Evolutionary conservation across 257 asterid species (phyloP), one percentile per base, ranked within the genome.

Genomic region (Nicotiana undulata): DNA sequence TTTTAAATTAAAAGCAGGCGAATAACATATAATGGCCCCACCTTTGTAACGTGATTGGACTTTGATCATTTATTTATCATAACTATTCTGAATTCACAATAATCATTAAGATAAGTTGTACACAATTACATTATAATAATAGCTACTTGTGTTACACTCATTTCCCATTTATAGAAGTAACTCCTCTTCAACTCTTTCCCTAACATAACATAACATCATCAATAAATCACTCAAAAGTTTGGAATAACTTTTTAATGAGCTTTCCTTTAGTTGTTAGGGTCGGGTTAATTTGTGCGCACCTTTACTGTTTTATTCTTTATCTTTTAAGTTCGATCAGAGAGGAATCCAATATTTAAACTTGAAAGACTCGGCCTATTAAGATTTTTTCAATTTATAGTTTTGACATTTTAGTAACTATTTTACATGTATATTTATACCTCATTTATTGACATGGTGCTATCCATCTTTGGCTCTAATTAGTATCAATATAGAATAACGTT

Each of bases 31-130:
- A 26, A 26, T 26, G 28, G 81, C 70, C 77, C 55, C 56, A 40
- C 77, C 63, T 31, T 77, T n/a, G 46, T 52, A 63, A 66, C 63
- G 26, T 84, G 34, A 77, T 84, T 58, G 51, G 65, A 63, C 51
- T 32, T 32, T 52, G 46, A 74, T 58, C 65, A 56, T 59, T 34
- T 77, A 77, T 56, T 59, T 77, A 22, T 59, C 68, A 63, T 63
- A 60, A 1, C 28, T 12, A 63, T 11, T 63, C 72, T 12, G 6
- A 24, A 31, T n/a, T 11, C 12, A 32, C 9, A 26, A 67, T 70
- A n/a, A 70, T 44, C 20, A 13, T 74, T 49, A 24, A 7, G 17
- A 74, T 74, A 49, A 60, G 16, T 44, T 46, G 20, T 22, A 44
- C n/a, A 70, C 20, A 5, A 20, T 70, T 70, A 22, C 12, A 11